These are phyloP conservation scores for Erodium trifolium DNA, from an alignment of 441 rosid genomes.

Conservation along the genomic window DNA sequence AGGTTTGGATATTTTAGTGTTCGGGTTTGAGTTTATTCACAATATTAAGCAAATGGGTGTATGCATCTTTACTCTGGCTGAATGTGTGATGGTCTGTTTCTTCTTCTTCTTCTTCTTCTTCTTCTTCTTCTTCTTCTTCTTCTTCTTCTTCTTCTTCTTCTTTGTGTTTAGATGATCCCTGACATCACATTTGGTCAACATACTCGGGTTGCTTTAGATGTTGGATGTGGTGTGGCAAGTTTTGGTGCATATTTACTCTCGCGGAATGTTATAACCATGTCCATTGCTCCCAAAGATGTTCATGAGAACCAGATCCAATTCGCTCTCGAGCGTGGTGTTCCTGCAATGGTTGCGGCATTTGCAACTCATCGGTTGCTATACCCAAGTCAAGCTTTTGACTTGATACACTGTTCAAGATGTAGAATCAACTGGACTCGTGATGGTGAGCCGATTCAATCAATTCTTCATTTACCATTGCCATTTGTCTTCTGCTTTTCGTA, in stretches of 20 bases:
- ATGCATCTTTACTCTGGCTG: background rate
- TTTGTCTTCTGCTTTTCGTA: background rate
- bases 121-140: background rate
- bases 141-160: background rate
- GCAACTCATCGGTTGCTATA: constrained; percentile 64
- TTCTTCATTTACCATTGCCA: background rate
- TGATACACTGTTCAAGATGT: constrained; percentile 96
- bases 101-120: background rate
- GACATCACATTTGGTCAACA: constrained; percentile 64
- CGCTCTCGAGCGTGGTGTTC: constrained; percentile 98
- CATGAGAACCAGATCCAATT: constrained; percentile 98
- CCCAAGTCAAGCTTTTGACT: constrained; percentile 96
- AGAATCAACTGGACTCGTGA: constrained; percentile 99
- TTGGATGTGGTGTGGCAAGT: constrained; percentile 98
- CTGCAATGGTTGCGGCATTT: constrained; percentile 96
- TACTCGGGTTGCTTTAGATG: constrained; percentile 68
- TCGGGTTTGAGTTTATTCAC: constrained; percentile 19
- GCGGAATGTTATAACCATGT: constrained; percentile 67
- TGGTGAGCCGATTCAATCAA: constrained; percentile 59
- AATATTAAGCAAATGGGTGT: background rate
- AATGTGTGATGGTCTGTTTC: background rate
- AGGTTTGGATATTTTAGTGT: constrained; percentile 57
- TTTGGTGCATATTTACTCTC: constrained; percentile 90
- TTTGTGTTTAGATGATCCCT: constrained; percentile 61
- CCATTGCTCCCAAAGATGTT: constrained; percentile 95